Conservation (phyloP, 345 rosid genomes). For the Litchi chinensis region DNA sequence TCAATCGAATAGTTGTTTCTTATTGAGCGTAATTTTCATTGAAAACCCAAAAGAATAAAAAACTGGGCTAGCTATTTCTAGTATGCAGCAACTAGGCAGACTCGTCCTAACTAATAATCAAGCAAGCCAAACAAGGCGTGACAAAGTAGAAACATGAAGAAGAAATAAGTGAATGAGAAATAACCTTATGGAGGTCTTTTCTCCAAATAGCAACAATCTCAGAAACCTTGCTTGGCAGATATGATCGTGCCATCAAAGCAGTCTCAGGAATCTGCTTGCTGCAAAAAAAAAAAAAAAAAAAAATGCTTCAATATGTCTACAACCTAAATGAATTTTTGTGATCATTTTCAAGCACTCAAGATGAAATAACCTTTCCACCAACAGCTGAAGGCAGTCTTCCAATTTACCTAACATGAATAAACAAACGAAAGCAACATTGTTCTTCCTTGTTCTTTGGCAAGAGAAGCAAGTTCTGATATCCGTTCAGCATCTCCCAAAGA, state of each 20-base stretch:
- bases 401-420: constrained; percentile 90
- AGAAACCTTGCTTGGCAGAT: constrained; percentile 97
- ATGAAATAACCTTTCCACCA: constrained; percentile 78
- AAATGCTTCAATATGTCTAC: constrained; percentile 21
- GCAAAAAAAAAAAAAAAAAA: constrained; percentile 27
- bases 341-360: constrained; percentile 13
- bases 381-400: constrained; percentile 91
- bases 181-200: constrained; percentile 90
- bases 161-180: constrained; percentile 5
- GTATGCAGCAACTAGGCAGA: not conserved
- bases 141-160: constrained; percentile 6
- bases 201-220: constrained; percentile 96
- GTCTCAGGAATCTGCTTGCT: constrained; percentile 99
- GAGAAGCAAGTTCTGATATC: constrained; percentile 70
- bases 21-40: too few relatives aligned
- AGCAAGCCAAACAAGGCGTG: not conserved
- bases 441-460: constrained; percentile 95
- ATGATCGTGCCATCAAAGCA: constrained; percentile 98
- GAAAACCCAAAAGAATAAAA: too few relatives aligned
- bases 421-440: constrained; percentile 92
- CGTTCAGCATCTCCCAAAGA: constrained; percentile 97
- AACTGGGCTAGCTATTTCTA: too few relatives aligned
- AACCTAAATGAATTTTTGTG: constrained; percentile 7
- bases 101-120: not conserved
- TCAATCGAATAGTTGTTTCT: not conserved